phyloP scores from a whole-genome alignment of 495 filamentous ascomycete species.

The Daldinia childiae region DNA sequence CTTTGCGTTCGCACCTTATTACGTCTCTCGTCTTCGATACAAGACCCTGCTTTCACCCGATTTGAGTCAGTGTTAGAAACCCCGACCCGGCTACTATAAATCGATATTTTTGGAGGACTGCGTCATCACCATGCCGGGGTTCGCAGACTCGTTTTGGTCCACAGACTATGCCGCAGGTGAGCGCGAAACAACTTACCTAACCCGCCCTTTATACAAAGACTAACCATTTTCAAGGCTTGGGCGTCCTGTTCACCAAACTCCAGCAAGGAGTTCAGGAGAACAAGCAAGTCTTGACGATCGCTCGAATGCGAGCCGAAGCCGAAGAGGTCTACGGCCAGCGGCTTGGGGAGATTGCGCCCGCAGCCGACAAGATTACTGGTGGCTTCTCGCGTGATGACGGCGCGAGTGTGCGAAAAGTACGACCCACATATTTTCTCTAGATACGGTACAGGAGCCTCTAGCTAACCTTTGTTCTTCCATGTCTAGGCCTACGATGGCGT shows the following conservation, averaged over 20 bases:
- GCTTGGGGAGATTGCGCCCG: conserved; percentile 83
- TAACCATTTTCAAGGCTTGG: conserved; percentile 69
- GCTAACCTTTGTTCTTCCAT: conserved; percentile 30
- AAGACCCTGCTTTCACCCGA: conserved; percentile 6
- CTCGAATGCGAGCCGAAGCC: conserved; percentile 93
- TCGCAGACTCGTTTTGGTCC: conserved; percentile 96
- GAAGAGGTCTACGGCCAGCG: conserved; percentile 88
- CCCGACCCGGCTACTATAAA: conserved; percentile 7
- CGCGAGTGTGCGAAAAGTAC: conserved; percentile 92
- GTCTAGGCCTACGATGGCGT: conserved; percentile 92
- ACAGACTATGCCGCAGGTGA: conserved; percentile 88
- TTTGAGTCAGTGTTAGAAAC: conserved; percentile 11
- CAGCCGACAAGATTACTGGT: conserved; percentile 80
- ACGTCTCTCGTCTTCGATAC: not conserved
- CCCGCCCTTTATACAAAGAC: not conserved
- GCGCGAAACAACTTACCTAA: conserved; percentile 38
- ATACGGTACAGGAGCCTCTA: not conserved
- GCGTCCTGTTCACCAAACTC: conserved; percentile 95
- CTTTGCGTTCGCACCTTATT: conserved; percentile 18
- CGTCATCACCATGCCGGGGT: conserved; percentile 73
- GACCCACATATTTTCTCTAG: conserved; percentile 36
- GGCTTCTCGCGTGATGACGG: conserved; percentile 95
- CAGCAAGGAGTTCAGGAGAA: conserved; percentile 97
- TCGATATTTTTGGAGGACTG: conserved; percentile 20
- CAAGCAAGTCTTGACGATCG: conserved; percentile 88